Evolutionary conservation across 371 early-diverging fungal species (phyloP), one percentile per base, ranked within the genome.

Genomic region (Lichtheimia corymbifera): DNA sequence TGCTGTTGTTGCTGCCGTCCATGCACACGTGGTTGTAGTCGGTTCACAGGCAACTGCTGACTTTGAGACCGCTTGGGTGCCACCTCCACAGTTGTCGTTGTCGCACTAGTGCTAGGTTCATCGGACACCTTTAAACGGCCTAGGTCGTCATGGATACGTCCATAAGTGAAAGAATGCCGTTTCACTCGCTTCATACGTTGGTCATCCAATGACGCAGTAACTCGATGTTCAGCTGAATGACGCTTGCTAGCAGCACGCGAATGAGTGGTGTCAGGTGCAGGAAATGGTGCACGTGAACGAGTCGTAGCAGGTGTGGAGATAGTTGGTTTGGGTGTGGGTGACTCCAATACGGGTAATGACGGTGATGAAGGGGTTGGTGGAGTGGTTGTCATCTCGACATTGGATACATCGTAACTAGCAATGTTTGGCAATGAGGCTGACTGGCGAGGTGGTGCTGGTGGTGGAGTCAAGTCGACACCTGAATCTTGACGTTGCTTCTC

Each of bases 381-480:
- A 35, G 35, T 35, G 11, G 35, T 35, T 35, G 35, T 58, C 43
- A 50, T 42, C n/a, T 50, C 50, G 44, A 51, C 15, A 55, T 20
- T 52, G 53, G 43, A 40, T 62, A 64, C 22, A 58, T 53, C 17
- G 43, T 54, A 58, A 18, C 55, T 60, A 56, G 59, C 54, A 43
- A 67, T 71, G 45, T 76, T 75, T 24, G 79, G 79, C 59, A 76
- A 58, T 11, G 76, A 76, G n/a, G 74, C 49, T 15, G 76, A 76
- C 28, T 67, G 70, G 47, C 79, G 73, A 30, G 79, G 74, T 12
- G 62, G 66, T 14, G 65, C 60, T 9, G 35, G 35, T 35, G 35
- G 35, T 15, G 55, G 59, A 24, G 54, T 22, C 15, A 61, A 44
- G 49, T 52, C 53, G 35, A 63, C 63, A 47, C 57, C 63, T 4